Base-by-base conservation (phyloP, 2,329 filamentous ascomycete genomes). In the Rutstroemia sp. region DNA sequence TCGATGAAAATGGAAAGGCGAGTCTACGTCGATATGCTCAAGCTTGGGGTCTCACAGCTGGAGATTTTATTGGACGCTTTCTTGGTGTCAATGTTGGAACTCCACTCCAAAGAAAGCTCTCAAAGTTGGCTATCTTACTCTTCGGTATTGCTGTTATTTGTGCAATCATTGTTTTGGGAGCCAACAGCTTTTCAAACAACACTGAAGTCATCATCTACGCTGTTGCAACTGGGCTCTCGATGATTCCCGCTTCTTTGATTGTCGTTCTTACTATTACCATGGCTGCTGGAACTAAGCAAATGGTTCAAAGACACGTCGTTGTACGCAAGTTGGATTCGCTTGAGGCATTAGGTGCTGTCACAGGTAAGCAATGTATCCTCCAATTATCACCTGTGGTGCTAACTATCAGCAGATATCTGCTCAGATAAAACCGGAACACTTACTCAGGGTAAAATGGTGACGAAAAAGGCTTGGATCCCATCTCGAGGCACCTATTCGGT, bases 341-440 rank as follows among this genome's bases (percentile, higher is more conserved):
- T 4, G 80, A 82, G 64, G 78, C 79, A 4, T 70, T 82, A 9
- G 80, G 80, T 23, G 79, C 75, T 44, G 79, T 82, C 27, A 81
- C 78, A 34, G 76, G 79, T 64, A 78, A 80, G 61, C n/a, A 2
- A 10, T 17, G 30, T 10, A 6, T 30, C 23, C 17, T 30, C 19
- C 42, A 30, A 25, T 16, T 21, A 3, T 30, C 6, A 30, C 19
- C 30, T 82, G 78, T 5, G 67, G 77, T 30, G 76, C 74, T 46
- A 51, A 55, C 36, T 10, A 40, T 36, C 14, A 40, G 17, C 25
- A 62, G 59, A 30, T 73, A 84, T 91, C 48, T 89, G 87, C 68
- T 88, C 85, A 0, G 87, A 90, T 68, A 90, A 89, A 73, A 90
- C 87, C 0, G 87, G 87, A 4, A 87, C 84, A 0, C 71, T 88